phyloP scores from a whole-genome alignment of 441 rosid genomes.

The Corymbia citriodora region DNA sequence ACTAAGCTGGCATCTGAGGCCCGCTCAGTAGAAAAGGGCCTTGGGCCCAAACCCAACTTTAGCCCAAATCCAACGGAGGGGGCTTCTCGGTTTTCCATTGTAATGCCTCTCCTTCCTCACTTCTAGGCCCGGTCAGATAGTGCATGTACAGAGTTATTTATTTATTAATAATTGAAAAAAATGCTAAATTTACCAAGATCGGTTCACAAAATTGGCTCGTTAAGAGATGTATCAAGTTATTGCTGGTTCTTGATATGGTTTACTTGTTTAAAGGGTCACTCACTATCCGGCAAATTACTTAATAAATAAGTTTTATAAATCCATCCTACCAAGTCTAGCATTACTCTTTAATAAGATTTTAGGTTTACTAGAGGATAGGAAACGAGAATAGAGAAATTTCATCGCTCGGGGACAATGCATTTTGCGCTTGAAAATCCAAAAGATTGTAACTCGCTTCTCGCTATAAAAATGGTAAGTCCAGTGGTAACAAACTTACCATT shows the following conservation, averaged over 20 bases:
- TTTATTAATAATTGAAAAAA: neutral
- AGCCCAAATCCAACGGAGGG: neutral
- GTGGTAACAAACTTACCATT: neutral
- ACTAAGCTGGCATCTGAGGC: neutral
- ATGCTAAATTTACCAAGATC: neutral
- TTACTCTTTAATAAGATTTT: neutral
- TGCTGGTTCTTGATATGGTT: neutral
- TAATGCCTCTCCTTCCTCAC: neutral
- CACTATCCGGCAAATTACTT: rapidly evolving
- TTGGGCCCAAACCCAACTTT: neutral
- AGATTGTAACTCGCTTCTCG: neutral
- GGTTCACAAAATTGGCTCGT: neutral
- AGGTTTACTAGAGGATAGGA: neutral
- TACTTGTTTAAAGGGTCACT: neutral
- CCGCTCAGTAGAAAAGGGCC: neutral
- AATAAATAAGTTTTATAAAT: neutral
- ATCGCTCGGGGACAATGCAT: neutral
- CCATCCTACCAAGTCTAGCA: neutral
- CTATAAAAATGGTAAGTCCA: rapidly evolving
- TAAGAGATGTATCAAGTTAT: neutral
- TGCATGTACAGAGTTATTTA: neutral
- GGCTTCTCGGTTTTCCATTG: neutral
- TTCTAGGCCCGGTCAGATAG: neutral
- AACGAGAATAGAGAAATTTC: neutral
- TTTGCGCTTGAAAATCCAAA: neutral